phyloP scores from a whole-genome alignment of 257 asterid genomes.

The Parsonsia alboflavescens region DNA sequence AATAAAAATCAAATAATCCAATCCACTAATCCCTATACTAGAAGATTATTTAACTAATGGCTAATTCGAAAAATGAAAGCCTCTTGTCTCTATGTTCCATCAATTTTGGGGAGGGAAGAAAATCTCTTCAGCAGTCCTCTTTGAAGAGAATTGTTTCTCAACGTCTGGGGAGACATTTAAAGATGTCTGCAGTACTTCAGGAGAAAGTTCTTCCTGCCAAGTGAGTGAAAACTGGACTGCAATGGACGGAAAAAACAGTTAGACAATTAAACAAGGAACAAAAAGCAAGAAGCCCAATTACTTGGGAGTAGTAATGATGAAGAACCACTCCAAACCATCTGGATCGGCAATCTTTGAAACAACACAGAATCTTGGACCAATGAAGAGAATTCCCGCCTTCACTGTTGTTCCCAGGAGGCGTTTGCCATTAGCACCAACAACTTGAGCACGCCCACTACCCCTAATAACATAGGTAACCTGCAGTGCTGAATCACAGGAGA shows the following conservation, averaged over 20 bases:
- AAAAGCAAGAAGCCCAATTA: no score
- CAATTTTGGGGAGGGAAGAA: constrained; percentile 60
- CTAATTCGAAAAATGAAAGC: background rate
- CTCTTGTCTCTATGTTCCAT: background rate
- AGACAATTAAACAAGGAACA: no score
- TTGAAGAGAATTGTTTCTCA: constrained; percentile 58
- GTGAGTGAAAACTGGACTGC: constrained; percentile 41
- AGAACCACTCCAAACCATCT: constrained; percentile 90
- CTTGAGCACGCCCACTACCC: constrained; percentile 83
- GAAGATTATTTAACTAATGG: background rate
- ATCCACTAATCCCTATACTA: no score
- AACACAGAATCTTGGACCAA: constrained; percentile 70
- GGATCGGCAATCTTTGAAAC: constrained; percentile 83
- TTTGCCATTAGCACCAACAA: constrained; percentile 76
- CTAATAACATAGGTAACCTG: constrained; percentile 80
- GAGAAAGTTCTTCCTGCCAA: constrained; percentile 57
- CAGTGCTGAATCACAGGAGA: constrained; percentile 81
- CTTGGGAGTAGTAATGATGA: constrained; percentile 86
- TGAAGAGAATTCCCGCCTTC: constrained; percentile 59
- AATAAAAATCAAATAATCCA: no score
- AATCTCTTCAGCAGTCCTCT: constrained; percentile 65
- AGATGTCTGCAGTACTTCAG: constrained; percentile 52
- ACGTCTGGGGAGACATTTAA: constrained; percentile 49
- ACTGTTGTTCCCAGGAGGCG: constrained; percentile 53
- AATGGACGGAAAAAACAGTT: background rate